Base-by-base conservation (phyloP, 2,329 filamentous ascomycete genomes). In the Xylariales sp. region DNA sequence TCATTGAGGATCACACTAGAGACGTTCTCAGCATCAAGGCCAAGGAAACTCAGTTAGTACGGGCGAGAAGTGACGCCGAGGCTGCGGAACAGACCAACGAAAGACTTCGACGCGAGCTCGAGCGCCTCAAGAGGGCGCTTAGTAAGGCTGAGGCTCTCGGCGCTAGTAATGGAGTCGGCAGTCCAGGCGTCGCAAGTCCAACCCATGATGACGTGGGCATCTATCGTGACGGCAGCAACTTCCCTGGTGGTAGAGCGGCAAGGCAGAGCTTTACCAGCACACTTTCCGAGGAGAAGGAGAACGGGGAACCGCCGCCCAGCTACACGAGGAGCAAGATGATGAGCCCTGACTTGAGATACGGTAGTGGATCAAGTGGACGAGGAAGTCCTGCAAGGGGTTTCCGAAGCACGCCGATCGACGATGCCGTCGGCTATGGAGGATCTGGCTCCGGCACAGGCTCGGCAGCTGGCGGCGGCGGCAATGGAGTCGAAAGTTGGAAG, bases 1-100 rank as follows among this genome's bases (percentile, higher is more conserved):
- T 98, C 24, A 98, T 98, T 46, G 93, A 98, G 64, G 91, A 97
- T 55, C 91, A 97, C 61, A 98, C 93, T 0, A 78, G 91, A 35
- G 91, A 98, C 55, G 88, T 96, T 0, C 73, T 98, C 31, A 93
- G 89, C 53, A 94, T 98, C 68, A 97, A 97, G 63, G 93, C 93
- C 11, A 98, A 98, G 65, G 93, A 98, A 63, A 97, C 93, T 3
- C 93, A 98, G 56, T 76, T 98, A 4, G 91, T 97, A 8, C 84
- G 93, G 32, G 90, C 93, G 9, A 78, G 90, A 41, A 89, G 86
- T 50, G 93, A 98, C 56, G 86, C 85, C 22, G 91, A 97, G 61
- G 82, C 87, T 1, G 87, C 90, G 0, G 89, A 96, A 59, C 83
- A 89, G 54, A 84, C 82, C 44, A 89, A 93, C 39, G 87, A 93